Percentiles rank a stretch among this genome's conserved stretches.
Conservation (phyloP, 257 asterid genomes). For the Datura wrightii region DNA sequence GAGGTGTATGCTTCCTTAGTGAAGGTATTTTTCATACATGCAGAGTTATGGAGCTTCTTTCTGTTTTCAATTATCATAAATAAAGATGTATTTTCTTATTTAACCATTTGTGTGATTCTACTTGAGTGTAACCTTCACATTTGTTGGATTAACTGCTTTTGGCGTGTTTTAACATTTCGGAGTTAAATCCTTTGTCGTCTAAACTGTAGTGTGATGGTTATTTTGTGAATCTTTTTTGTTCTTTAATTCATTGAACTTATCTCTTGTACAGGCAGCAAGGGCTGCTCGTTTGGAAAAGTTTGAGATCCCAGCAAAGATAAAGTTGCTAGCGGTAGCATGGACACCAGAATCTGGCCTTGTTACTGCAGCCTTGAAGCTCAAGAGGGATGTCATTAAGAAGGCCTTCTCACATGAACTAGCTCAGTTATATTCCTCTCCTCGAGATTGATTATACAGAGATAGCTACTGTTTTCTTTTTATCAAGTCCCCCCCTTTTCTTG, state of each 20-base stretch:
- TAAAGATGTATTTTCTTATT: neutral
- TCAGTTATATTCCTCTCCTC: constrained; percentile 63
- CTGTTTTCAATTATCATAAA: neutral
- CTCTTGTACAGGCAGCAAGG: constrained; percentile 49
- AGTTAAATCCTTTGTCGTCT: neutral
- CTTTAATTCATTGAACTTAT: neutral
- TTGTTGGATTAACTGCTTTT: neutral
- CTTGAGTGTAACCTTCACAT: neutral
- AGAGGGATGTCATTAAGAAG: constrained; percentile 70
- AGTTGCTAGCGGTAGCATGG: constrained; percentile 56
- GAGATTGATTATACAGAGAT: constrained; percentile 36
- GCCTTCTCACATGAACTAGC: constrained; percentile 72
- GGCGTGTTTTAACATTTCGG: neutral
- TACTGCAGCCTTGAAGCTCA: constrained; percentile 60
- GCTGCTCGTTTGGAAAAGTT: constrained; percentile 53
- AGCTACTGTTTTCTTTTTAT: neutral
- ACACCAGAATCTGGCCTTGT: constrained; percentile 63
- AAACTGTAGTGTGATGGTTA: neutral
- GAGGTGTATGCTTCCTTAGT: constrained; percentile 74
- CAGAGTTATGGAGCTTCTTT: neutral
- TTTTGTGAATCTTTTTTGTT: neutral
- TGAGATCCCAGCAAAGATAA: constrained; percentile 57
- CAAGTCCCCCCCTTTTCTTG: neutral
- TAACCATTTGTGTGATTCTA: neutral
- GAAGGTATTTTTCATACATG: constrained; percentile 59